Conservation (phyloP, 1,284 basidiomycete species). For the Malassezia cuniculi region DNA sequence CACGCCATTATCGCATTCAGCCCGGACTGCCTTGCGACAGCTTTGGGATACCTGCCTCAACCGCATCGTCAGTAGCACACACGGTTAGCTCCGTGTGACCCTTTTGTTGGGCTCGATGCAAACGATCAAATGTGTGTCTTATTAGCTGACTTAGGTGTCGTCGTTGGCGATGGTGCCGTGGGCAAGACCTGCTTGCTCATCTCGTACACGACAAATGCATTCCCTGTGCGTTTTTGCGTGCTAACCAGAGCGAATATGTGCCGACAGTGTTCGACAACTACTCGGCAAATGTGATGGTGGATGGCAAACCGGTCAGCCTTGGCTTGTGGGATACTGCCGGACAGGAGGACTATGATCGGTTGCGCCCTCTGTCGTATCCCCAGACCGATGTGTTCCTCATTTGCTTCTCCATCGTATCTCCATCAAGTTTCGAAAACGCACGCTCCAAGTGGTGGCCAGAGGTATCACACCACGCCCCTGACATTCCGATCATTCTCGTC, state of each 20-base stretch:
- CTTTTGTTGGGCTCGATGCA: no score
- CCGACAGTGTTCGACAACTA: slow-evolving; percentile 80
- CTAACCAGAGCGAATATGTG: slow-evolving; percentile 36
- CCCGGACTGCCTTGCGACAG: no score
- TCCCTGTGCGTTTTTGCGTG: slow-evolving; percentile 28
- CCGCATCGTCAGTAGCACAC: no score
- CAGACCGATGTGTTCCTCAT: slow-evolving; percentile 99
- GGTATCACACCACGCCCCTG: slow-evolving; percentile 70
- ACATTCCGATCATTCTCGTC: slow-evolving; percentile 81
- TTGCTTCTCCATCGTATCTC: slow-evolving; percentile 94
- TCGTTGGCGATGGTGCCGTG: slow-evolving; percentile 45
- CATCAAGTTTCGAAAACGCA: slow-evolving; percentile 96
- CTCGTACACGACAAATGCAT: slow-evolving; percentile 45
- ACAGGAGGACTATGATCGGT: slow-evolving; percentile 63
- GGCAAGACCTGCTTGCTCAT: slow-evolving; percentile 45
- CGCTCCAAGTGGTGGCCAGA: slow-evolving; percentile 62
- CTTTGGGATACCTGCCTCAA: no score
- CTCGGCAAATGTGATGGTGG: slow-evolving; percentile 81
- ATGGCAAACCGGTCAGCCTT: slow-evolving; percentile 92
- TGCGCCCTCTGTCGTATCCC: slow-evolving; percentile 93
- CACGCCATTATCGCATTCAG: no score
- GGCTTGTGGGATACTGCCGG: slow-evolving; percentile 47
- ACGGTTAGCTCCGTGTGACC: no score
- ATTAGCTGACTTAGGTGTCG: slow-evolving; percentile 20
- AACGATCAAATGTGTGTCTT: slow-evolving; percentile 10